Evolutionary conservation across 2,329 filamentous ascomycete genomes (phyloP).

Genomic region (Diplodia sapinea): DNA sequence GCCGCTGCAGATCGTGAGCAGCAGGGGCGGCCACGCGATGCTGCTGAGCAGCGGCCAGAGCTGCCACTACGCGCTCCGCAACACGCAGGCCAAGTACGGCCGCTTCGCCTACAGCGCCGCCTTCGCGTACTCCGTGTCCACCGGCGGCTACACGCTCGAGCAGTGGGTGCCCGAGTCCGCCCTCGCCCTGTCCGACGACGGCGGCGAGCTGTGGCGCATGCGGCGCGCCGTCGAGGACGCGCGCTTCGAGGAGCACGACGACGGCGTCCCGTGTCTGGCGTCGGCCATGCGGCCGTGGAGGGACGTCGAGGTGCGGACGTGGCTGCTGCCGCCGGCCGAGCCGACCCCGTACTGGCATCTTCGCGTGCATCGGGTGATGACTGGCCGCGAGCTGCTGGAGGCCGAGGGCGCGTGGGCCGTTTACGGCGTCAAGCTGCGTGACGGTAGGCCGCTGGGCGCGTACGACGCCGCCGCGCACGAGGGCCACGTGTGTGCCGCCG

Average conservation of each 20-base stretch:
- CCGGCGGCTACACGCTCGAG: conserved; percentile 75
- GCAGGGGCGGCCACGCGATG: conserved; percentile 76
- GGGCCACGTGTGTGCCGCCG: conserved; percentile 43
- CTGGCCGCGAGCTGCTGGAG: conserved; percentile 67
- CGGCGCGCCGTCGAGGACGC: conserved; percentile 71
- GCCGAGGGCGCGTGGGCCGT: conserved; percentile 79
- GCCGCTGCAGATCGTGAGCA: conserved; percentile 74
- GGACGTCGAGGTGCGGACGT: conserved; percentile 70
- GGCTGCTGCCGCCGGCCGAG: conserved; percentile 66
- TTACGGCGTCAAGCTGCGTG: conserved; percentile 62
- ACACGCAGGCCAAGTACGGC: conserved; percentile 81
- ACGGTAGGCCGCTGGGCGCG: conserved; percentile 61
- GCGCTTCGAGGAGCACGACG: conserved; percentile 63
- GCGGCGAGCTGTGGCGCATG: conserved; percentile 79
- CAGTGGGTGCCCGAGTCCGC: conserved; percentile 78
- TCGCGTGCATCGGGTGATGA: conserved; percentile 66
- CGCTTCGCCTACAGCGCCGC: conserved; percentile 78
- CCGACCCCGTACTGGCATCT: conserved; percentile 73
- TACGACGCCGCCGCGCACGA: conserved; percentile 50
- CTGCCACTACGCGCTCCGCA: conserved; percentile 83
- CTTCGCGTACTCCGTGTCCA: conserved; percentile 78
- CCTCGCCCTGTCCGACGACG: conserved; percentile 77
- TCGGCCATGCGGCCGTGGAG: conserved; percentile 74
- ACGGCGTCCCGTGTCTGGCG: conserved; percentile 62
- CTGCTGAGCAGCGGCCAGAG: conserved; percentile 74